These are phyloP conservation scores for Isabelozyma pseudorhagii DNA, from an alignment of 805 yeast species.

Conservation along the genomic window DNA sequence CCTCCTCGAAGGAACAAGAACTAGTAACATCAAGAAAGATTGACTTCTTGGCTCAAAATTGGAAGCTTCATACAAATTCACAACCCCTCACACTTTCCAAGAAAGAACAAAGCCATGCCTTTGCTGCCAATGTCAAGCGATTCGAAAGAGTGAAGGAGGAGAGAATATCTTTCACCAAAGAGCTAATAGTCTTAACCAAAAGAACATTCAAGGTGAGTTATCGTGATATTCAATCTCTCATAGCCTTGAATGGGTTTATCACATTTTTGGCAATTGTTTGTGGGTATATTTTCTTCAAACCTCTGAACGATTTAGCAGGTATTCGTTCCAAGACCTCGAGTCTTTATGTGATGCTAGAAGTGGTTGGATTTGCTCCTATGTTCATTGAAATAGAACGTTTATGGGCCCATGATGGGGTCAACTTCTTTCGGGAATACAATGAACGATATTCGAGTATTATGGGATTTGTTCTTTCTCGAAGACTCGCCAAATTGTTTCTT, in stretches of 20 bases:
- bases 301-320: constrained; percentile 59
- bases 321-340: constrained; percentile 51
- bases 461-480: constrained; percentile 66
- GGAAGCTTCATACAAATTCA: constrained; percentile 15
- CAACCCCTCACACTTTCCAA: constrained; percentile 1
- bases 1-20: constrained; percentile 23
- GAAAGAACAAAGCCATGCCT: constrained; percentile 11
- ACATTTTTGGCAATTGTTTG: constrained; percentile 53
- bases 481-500: constrained; percentile 59
- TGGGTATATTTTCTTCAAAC: constrained; percentile 77
- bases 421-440: constrained; percentile 55
- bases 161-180: constrained; percentile 24
- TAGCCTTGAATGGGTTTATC: constrained; percentile 37
- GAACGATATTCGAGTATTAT: constrained; percentile 64
- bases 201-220: constrained; percentile 30
- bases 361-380: constrained; percentile 39
- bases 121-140: constrained; percentile 12
- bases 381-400: constrained; percentile 37
- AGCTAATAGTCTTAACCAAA: constrained; percentile 30
- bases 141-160: constrained; percentile 14
- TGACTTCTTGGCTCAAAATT: constrained; percentile 18
- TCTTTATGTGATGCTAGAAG: constrained; percentile 35
- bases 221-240: constrained; percentile 30
- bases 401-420: constrained; percentile 35
- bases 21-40: constrained; percentile 18